phyloP scores from a whole-genome alignment of 2,329 filamentous ascomycete species.

The Macrophomina pseudophaseolina region DNA sequence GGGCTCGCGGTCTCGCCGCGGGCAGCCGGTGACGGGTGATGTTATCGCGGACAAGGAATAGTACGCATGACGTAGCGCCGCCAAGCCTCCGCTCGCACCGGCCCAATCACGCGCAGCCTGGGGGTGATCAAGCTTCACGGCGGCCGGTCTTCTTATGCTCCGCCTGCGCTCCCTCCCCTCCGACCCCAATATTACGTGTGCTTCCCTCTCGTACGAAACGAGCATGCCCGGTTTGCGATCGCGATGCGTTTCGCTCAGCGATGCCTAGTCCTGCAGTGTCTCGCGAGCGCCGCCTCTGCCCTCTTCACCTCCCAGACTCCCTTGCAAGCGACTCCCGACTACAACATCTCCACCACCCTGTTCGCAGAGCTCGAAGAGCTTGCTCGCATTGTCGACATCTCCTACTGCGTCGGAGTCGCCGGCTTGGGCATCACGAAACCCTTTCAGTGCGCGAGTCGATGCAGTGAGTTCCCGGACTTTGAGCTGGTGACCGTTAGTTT shows the following conservation, averaged over 20 bases:
- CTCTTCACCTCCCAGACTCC: slow-evolving; percentile 28
- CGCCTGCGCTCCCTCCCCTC: background rate
- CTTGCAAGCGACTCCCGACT: slow-evolving; percentile 37
- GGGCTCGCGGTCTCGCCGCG: background rate
- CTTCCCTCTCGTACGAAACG: slow-evolving; percentile 16
- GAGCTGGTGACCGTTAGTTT: slow-evolving; percentile 68
- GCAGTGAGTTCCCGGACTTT: slow-evolving; percentile 79
- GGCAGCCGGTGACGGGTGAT: slow-evolving; percentile 17
- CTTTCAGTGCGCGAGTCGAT: slow-evolving; percentile 84
- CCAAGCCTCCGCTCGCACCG: slow-evolving; percentile 18
- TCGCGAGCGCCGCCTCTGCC: slow-evolving; percentile 10
- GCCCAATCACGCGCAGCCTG: slow-evolving; percentile 6
- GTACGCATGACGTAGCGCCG: slow-evolving; percentile 22
- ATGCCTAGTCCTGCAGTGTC: slow-evolving; percentile 13
- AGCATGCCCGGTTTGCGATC: slow-evolving; percentile 19
- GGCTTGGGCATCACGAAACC: slow-evolving; percentile 83
- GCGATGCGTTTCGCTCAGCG: slow-evolving; percentile 23
- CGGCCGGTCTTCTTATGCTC: slow-evolving; percentile 3
- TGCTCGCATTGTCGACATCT: slow-evolving; percentile 89
- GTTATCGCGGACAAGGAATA: slow-evolving; percentile 23
- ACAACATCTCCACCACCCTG: slow-evolving; percentile 63
- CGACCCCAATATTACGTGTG: slow-evolving; percentile 19
- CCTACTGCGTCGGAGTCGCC: slow-evolving; percentile 87
- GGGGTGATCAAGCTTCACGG: slow-evolving; percentile 8
- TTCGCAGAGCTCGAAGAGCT: slow-evolving; percentile 86